These are phyloP conservation scores for Phycomyces nitens DNA, from an alignment of 192 early-diverging fungal genomes.

Conservation along the genomic window DNA sequence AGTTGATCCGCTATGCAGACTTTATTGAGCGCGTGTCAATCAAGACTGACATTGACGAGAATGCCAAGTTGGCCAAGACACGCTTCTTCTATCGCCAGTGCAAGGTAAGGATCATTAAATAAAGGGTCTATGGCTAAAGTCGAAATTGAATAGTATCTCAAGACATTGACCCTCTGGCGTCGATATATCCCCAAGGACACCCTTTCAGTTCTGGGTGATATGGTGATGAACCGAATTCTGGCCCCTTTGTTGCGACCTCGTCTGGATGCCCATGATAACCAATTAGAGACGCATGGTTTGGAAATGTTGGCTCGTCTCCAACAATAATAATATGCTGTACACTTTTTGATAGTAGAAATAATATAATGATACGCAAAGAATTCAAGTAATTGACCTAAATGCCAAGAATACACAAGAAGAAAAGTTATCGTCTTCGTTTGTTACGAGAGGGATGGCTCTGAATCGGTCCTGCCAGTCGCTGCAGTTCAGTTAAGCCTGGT, in stretches of 20 bases:
- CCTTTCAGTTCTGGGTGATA: conserved; percentile 1
- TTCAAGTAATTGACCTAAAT: no score
- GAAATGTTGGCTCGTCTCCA: conserved; percentile 8
- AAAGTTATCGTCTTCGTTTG: conserved; percentile 9
- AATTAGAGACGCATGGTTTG: conserved; percentile 8
- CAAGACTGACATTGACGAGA: not conserved
- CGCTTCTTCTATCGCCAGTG: conserved; percentile 29
- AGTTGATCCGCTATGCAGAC: conserved; percentile 20
- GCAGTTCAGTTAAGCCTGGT: conserved; percentile 14
- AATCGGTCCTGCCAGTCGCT: conserved; percentile 12
- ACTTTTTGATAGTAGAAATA: no score
- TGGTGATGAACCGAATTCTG: conserved; percentile 13
- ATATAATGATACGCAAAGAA: no score
- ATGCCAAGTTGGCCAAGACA: conserved; percentile 11
- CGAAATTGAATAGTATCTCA: conserved; percentile 9
- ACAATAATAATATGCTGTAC: conserved; percentile 3
- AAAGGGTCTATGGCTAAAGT: not conserved
- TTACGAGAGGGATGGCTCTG: conserved; percentile 20
- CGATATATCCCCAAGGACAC: conserved; percentile 9
- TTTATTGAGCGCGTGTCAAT: conserved; percentile 9
- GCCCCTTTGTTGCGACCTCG: conserved; percentile 14
- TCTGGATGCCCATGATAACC: not conserved
- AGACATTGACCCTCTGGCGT: conserved; percentile 8
- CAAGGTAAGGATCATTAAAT: conserved; percentile 10
- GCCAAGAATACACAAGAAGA: not conserved